Evolutionary conservation across 805 yeast species (phyloP).

Genomic region (Wickerhamiella musiphila): DNA sequence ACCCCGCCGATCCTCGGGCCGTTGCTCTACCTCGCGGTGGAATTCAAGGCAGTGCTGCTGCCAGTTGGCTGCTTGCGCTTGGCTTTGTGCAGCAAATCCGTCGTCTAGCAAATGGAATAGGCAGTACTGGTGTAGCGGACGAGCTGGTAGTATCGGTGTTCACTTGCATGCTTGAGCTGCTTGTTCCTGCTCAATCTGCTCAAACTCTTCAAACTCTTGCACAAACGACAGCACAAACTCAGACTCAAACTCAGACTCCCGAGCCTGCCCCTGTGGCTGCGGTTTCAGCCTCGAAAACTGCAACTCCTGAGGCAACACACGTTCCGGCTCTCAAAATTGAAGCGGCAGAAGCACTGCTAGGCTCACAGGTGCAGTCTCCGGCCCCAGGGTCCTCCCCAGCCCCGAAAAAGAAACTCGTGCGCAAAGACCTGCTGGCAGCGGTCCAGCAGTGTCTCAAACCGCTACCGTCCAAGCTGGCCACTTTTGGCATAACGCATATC

Average conservation of each 20-base stretch:
- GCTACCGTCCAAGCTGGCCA: slow-evolving; percentile 8
- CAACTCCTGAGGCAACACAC: background rate
- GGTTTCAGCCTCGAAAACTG: background rate
- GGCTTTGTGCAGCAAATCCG: slow-evolving; percentile 33
- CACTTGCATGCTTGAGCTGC: no score
- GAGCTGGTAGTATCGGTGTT: slow-evolving; percentile 35
- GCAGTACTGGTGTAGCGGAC: slow-evolving; percentile 57
- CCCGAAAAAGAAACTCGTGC: slow-evolving; percentile 4
- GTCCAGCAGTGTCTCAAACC: slow-evolving; percentile 13
- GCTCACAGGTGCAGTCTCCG: background rate
- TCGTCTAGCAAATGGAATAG: slow-evolving; percentile 63
- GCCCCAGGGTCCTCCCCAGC: background rate
- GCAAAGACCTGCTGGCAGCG: slow-evolving; percentile 12
- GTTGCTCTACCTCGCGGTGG: no score
- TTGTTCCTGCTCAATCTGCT: background rate
- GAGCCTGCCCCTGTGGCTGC: background rate
- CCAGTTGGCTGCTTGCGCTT: slow-evolving; percentile 12
- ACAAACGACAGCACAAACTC: background rate
- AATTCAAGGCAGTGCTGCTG: no score
- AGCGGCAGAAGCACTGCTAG: background rate
- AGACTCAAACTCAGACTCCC: background rate
- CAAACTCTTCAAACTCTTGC: background rate
- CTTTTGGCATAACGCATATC: slow-evolving; percentile 6
- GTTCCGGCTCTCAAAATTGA: background rate
- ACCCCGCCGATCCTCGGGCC: no score